Evolutionary conservation across 306 rosid genomes (phyloP).

Genomic region (Inga laurina): DNA sequence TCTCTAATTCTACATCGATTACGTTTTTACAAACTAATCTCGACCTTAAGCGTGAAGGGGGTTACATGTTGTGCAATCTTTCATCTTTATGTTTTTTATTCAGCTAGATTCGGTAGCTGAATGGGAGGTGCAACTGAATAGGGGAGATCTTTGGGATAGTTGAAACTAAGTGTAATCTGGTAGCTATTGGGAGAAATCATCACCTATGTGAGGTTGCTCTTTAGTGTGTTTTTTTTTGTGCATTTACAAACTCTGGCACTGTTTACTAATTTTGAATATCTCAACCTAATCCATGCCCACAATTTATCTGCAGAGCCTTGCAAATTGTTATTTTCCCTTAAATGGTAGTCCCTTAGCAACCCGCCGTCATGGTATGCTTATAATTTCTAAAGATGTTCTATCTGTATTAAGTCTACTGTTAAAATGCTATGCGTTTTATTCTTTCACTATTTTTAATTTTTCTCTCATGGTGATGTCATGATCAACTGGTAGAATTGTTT

Average conservation of each 20-base stretch:
- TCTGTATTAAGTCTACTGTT: conserved; percentile 10
- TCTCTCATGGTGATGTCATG: conserved; percentile 38
- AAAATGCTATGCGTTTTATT: background rate
- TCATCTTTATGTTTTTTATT: background rate
- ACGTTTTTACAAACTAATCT: no score
- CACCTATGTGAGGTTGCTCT: conserved; percentile 92
- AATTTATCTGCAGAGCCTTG: conserved; percentile 65
- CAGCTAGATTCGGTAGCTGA: background rate
- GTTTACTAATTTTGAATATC: conserved; percentile 1
- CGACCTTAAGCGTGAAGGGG: no score
- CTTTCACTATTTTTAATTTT: background rate
- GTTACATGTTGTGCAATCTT: conserved; percentile 21
- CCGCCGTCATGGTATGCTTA: conserved; percentile 72
- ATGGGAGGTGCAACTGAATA: no score
- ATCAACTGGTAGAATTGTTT: conserved; percentile 65
- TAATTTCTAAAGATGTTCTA: conserved; percentile 23
- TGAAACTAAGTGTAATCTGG: conserved; percentile 75
- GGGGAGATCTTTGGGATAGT: no score
- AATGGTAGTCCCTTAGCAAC: conserved; percentile 68
- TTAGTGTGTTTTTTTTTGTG: background rate
- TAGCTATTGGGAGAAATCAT: conserved; percentile 76
- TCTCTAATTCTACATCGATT: no score
- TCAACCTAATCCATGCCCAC: conserved; percentile 24
- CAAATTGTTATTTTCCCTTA: conserved; percentile 75
- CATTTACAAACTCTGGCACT: background rate